Evolutionary conservation across 352 stramenopile genomes (phyloP).

Genomic region (Globisporangium nagaii): DNA sequence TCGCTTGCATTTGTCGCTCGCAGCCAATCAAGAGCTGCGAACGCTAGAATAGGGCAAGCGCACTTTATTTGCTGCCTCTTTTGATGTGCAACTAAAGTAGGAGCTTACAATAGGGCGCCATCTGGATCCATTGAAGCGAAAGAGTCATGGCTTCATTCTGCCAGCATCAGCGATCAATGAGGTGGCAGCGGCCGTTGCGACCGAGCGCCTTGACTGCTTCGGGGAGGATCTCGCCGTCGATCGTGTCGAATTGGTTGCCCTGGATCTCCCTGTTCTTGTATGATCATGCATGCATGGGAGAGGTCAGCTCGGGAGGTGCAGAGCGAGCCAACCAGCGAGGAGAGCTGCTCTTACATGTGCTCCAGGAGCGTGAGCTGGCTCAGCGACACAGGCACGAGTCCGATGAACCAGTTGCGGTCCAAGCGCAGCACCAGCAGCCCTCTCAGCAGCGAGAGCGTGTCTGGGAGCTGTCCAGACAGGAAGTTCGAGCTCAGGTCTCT

Average conservation of each 20-base stretch:
- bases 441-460: conserved; percentile 33
- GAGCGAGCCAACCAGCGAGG: background rate
- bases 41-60: no score
- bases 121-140: no score
- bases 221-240: conserved; percentile 28
- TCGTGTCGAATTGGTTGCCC: conserved; percentile 42
- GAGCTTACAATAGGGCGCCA: no score
- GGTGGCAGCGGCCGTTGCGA: conserved; percentile 30
- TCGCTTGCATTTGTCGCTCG: background rate
- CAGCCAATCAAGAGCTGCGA: no score
- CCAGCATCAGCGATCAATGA: conserved; percentile 5
- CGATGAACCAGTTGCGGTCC: conserved; percentile 49
- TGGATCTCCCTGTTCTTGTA: conserved; percentile 46
- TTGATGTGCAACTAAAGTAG: no score
- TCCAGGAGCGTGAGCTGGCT: conserved; percentile 37
- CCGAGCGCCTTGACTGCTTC: conserved; percentile 36
- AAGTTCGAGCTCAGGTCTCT: conserved; percentile 75
- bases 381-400: conserved; percentile 32
- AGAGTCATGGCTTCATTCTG: conserved; percentile 10
- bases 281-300: no score
- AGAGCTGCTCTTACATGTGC: conserved; percentile 38
- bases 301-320: background rate
- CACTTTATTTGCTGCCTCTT: no score
- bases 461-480: conserved; percentile 39
- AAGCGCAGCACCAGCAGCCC: conserved; percentile 41